Evolutionary conservation across 768 basidiomycete genomes (phyloP), one percentile per base, ranked within the genome.

Genomic region (Phaeotremella skinneri): DNA sequence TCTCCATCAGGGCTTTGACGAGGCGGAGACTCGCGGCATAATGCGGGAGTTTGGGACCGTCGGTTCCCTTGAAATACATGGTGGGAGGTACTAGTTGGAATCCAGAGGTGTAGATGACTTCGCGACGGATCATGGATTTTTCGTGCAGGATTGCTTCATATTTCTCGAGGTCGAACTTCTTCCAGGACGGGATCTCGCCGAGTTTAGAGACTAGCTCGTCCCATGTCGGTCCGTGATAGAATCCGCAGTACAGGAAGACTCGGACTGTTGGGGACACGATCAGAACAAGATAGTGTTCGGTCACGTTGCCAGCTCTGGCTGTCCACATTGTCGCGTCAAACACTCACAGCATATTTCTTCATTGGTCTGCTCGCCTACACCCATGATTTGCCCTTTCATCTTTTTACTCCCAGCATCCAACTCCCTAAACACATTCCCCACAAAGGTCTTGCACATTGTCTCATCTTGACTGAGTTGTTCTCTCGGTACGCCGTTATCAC

Each of bases 281-380:
- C 7, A 20, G 13, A 21, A 14, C 20, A 7, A 39, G 37, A n/a
- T 13, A 45, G 7, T 21, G 13, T 6, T 13, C 11, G 23, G 20
- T 6, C 43, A 14, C 11, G 20, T 14, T 20, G n/a, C n/a, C n/a
- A n/a, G n/a, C n/a, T n/a, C n/a, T n/a, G n/a, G n/a, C n/a, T n/a
- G n/a, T n/a, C n/a, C n/a, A n/a, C n/a, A n/a, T n/a, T n/a, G n/a
- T n/a, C n/a, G n/a, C n/a, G n/a, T 25, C 11, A 48, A 20, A n/a
- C 2, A 59, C 67, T 68, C 51, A 68, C 67, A 68, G 52, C 67
- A 68, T 11, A 68, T 49, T 55, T 68, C 67, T 7, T 62, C 53
- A 41, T 48, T 16, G 14, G 16, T 53, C 55, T 65, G 63, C 48
- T 68, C 64, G 6, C 67, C 67, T 25, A 29, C 43, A 3, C 26